Percentiles rank a stretch among this genome's conserved stretches.
phyloP scores from a whole-genome alignment of 2,329 filamentous ascomycete genomes.

The Dryadomyces quercivorus region DNA sequence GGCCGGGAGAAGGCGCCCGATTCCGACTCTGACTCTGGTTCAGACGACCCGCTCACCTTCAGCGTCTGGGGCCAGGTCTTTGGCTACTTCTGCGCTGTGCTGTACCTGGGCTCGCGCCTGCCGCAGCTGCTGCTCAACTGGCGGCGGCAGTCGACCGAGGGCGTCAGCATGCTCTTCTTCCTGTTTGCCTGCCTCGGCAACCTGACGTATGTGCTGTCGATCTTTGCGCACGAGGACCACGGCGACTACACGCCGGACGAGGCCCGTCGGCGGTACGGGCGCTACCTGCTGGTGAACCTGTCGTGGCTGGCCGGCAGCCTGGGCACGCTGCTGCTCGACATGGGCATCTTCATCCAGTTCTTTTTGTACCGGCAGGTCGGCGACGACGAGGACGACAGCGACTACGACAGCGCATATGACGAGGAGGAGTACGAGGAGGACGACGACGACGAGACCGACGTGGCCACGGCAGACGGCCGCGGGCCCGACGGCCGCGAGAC shows the following conservation, averaged over 20 bases:
- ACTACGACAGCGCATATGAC: conserved; percentile 14
- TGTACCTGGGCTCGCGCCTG: conserved; percentile 82
- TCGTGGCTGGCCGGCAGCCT: conserved; percentile 86
- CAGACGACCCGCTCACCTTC: conserved; percentile 47
- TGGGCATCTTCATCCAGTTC: conserved; percentile 82
- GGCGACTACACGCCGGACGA: conserved; percentile 39
- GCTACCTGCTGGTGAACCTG: conserved; percentile 79
- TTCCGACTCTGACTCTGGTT: conserved; percentile 29
- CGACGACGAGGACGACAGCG: conserved; percentile 11
- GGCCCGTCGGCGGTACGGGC: conserved; percentile 53
- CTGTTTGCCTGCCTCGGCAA: conserved; percentile 94
- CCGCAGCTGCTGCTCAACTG: conserved; percentile 90
- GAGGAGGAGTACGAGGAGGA: background rate
- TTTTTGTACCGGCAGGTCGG: conserved; percentile 54
- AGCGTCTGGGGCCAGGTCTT: conserved; percentile 77
- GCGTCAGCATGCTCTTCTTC: conserved; percentile 89
- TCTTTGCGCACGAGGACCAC: conserved; percentile 79
- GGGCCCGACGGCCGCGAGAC: conserved; percentile 5
- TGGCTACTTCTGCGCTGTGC: conserved; percentile 77
- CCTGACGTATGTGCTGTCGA: conserved; percentile 82
- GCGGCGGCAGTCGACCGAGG: conserved; percentile 83
- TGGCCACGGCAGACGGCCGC: conserved; percentile 17
- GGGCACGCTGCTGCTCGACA: conserved; percentile 74
- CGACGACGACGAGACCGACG: conserved; percentile 7
- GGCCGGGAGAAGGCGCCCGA: conserved; percentile 24